Base-by-base conservation (phyloP, 2,329 filamentous ascomycete genomes). In the Ceratocystis diversiconidia region DNA sequence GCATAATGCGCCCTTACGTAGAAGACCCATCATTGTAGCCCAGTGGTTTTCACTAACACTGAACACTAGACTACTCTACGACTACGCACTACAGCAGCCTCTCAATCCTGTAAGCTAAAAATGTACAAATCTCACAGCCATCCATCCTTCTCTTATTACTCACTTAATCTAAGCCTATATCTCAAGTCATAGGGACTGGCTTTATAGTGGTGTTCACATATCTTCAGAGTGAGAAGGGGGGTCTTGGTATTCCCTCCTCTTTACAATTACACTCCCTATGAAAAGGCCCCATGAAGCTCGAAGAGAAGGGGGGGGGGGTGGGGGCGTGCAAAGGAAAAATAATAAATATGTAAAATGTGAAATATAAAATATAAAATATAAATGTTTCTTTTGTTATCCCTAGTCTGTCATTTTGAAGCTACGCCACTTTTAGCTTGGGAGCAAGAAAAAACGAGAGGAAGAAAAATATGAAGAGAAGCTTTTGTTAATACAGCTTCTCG, bases 361-460 rank as follows among this genome's bases (percentile, higher is more conserved):
- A 50, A 22, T 5, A 28, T 28, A 28, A 28, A 28, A 32, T 50
- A 50, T 3, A 50, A 22, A n/a, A 19, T 19, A 22, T 8, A 19
- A 19, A 25, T 59, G 55, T 59, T 59, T 59, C 55, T 59, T 15
- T 36, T 59, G 8, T 12, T 59, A 8, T 59, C 32, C 55, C 55
- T 59, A 36, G 55, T 59, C 28, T 32, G 55, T 36, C 55, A 59
- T 59, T 59, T 57, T 59, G 2, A 36, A 36, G 55, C 55, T 59
- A 30, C 55, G 30, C 55, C 55, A 59, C 55, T 59, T 30, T 59
- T 17, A 59, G 28, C 25, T 5, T 17, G 19, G 25, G 6, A n/a
- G n/a, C n/a, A 36, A 36, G 17, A 59, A 25, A 28, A 30, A 57
- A 30, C 36, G 3, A 41, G 36, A 15, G 36, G 10, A 41, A 41